Conservation (phyloP, 352 stramenopile species). For the Pythium aquatile region DNA sequence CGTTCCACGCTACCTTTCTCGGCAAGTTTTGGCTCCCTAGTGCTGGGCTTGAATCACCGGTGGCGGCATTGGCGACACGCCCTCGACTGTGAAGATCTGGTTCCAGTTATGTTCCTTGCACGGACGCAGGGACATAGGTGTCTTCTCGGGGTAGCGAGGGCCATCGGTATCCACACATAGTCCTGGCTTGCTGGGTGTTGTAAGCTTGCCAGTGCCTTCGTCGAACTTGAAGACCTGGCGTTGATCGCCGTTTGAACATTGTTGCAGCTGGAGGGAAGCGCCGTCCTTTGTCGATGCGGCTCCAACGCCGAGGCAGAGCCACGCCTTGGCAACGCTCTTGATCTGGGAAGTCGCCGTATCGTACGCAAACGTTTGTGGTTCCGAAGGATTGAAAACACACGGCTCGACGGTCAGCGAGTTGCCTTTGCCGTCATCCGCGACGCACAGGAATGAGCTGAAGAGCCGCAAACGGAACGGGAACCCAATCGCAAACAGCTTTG, state of each 20-base stretch:
- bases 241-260: not conserved
- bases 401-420: not conserved
- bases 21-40: not conserved
- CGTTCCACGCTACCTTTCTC: not conserved
- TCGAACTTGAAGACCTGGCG: constrained; percentile 5
- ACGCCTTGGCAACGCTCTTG: constrained; percentile 8
- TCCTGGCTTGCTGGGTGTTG: not conserved
- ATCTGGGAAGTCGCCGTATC: not conserved
- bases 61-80: constrained; percentile 6
- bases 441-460: constrained; percentile 11
- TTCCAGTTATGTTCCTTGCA: constrained; percentile 3
- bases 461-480: constrained; percentile 13
- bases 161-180: constrained; percentile 4
- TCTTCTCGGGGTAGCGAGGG: not conserved
- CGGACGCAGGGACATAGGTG: not conserved
- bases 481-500: constrained; percentile 3
- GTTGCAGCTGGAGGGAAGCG: not conserved
- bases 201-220: not conserved
- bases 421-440: constrained; percentile 3
- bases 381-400: not conserved
- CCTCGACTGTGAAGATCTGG: constrained; percentile 15
- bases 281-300: not conserved
- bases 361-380: constrained; percentile 10
- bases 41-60: not conserved
- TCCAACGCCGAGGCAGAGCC: not conserved